These are phyloP conservation scores for Fonsecaea erecta DNA, from an alignment of 2,329 filamentous ascomycete species.

Conservation along the genomic window DNA sequence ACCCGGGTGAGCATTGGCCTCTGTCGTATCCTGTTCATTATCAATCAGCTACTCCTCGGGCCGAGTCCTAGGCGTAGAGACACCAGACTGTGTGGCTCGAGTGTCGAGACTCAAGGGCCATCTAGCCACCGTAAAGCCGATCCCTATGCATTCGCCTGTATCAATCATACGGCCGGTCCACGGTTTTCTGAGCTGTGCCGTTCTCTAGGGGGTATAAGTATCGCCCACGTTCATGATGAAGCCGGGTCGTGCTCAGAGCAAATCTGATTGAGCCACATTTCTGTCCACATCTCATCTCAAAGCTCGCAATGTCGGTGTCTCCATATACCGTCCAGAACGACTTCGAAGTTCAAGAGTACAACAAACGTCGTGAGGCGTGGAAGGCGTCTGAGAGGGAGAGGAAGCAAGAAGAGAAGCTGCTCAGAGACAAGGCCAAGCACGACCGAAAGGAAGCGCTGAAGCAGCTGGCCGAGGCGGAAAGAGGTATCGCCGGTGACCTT, in stretches of 20 bases:
- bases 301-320: constrained; percentile 24
- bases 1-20: neutral
- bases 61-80: neutral
- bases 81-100: neutral
- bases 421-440: constrained; percentile 5
- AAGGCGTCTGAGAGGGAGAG: constrained; percentile 21
- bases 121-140: neutral
- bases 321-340: constrained; percentile 33
- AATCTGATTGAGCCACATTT: neutral
- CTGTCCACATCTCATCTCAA: neutral
- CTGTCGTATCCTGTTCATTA: neutral
- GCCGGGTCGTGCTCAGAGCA: neutral
- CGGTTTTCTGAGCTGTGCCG: neutral
- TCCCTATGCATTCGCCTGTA: neutral
- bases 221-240: neutral
- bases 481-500: constrained; percentile 9
- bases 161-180: neutral
- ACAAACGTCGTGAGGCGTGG: constrained; percentile 15
- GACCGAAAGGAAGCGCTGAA: constrained; percentile 5
- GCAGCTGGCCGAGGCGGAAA: neutral
- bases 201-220: neutral
- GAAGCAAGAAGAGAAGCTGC: constrained; percentile 23
- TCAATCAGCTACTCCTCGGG: neutral
- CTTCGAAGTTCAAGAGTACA: constrained; percentile 34
- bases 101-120: neutral